Conservation (phyloP, 2,329 filamentous ascomycete genomes). For the Orbilia brochopaga region DNA sequence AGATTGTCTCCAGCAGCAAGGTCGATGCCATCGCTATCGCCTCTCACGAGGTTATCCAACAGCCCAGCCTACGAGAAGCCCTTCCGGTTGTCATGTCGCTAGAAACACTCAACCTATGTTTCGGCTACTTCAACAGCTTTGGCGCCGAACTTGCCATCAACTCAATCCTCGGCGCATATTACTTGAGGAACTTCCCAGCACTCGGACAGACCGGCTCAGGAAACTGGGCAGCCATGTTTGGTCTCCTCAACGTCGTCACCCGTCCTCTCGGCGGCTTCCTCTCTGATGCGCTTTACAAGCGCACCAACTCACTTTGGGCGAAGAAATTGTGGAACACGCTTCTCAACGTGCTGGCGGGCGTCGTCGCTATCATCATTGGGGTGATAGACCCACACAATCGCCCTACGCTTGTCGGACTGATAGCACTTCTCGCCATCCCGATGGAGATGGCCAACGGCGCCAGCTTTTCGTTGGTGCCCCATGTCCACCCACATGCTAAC, state of each 20-base stretch:
- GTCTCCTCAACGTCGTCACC: conserved; percentile 62
- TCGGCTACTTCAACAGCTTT: conserved; percentile 69
- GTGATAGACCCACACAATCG: conserved; percentile 68
- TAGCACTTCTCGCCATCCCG: conserved; percentile 80
- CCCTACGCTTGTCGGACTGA: conserved; percentile 74
- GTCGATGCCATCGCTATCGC: conserved; percentile 56
- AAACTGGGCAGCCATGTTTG: conserved; percentile 67
- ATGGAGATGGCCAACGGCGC: conserved; percentile 83
- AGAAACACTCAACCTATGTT: conserved; percentile 65
- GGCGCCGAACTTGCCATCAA: conserved; percentile 70
- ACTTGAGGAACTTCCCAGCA: conserved; percentile 66
- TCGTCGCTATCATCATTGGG: conserved; percentile 69
- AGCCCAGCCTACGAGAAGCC: conserved; percentile 65
- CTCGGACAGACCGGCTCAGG: conserved; percentile 66
- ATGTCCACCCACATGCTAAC: conserved; percentile 82
- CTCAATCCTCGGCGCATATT: conserved; percentile 66
- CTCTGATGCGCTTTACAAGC: conserved; percentile 65
- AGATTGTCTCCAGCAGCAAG: conserved; percentile 57
- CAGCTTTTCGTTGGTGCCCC: conserved; percentile 84
- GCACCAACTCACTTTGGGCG: conserved; percentile 64
- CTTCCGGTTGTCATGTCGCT: conserved; percentile 62
- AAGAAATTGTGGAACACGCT: conserved; percentile 70
- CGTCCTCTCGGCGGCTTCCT: conserved; percentile 63
- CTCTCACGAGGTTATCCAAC: conserved; percentile 61
- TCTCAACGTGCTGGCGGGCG: conserved; percentile 65